Evolutionary conservation across 768 basidiomycete genomes (phyloP).

Genomic region (Mycena epipterygia): DNA sequence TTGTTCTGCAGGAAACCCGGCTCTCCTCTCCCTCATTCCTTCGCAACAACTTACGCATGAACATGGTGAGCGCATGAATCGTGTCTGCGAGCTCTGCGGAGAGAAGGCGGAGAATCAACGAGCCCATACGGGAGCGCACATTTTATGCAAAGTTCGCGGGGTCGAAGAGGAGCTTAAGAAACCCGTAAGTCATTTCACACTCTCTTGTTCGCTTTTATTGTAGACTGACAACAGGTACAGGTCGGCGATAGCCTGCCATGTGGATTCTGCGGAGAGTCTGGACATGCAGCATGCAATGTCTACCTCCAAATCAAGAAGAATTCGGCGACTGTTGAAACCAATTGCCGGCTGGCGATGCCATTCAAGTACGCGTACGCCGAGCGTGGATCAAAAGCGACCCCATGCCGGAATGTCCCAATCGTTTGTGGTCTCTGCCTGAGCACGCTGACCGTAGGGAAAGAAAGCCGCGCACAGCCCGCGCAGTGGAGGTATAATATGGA

Average conservation of each 20-base stretch:
- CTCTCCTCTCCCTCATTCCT: neutral
- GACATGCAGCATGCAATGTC: neutral
- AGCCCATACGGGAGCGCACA: constrained; percentile 18
- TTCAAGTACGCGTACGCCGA: constrained; percentile 2
- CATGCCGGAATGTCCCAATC: constrained; percentile 25
- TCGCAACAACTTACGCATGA: constrained; percentile 10
- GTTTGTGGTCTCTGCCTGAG: constrained; percentile 12
- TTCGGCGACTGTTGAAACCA: neutral
- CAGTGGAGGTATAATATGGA: constrained; percentile 28
- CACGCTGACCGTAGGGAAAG: neutral
- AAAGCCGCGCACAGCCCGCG: neutral
- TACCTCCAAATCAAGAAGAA: neutral
- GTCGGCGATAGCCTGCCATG: constrained; percentile 1
- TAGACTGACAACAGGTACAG: neutral
- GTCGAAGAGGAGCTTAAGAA: neutral
- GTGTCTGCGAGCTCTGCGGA: constrained; percentile 9
- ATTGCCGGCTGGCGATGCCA: neutral
- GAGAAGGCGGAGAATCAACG: neutral
- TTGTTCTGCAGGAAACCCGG: neutral
- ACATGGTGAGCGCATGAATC: constrained; percentile 1
- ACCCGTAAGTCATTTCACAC: neutral
- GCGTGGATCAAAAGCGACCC: neutral
- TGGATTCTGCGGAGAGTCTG: constrained; percentile 14
- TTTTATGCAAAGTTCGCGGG: constrained; percentile 3
- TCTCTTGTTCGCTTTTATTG: no score